Evolutionary conservation across 2,329 filamentous ascomycete species (phyloP).

Genomic region (Paecilomyces dactylethromorphus): DNA sequence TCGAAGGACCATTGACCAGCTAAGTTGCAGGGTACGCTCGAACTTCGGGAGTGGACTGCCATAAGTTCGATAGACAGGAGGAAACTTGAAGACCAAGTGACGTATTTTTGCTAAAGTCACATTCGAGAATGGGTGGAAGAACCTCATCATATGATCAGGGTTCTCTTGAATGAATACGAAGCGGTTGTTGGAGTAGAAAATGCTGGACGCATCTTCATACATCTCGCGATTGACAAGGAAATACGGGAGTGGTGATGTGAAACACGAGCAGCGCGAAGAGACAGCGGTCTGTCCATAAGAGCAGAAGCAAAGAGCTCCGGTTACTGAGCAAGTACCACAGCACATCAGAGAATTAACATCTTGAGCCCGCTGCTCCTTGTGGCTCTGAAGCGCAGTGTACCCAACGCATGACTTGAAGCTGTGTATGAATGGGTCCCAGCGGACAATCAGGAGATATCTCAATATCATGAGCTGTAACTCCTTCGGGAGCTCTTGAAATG

Average conservation of each 20-base stretch:
- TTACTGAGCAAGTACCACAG: slow-evolving; percentile 16
- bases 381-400: slow-evolving; percentile 10
- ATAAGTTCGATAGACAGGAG: slow-evolving; percentile 4
- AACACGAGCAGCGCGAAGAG: slow-evolving; percentile 18
- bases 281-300: slow-evolving; percentile 13
- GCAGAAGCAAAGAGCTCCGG: slow-evolving; percentile 16
- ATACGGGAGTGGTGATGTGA: slow-evolving; percentile 14
- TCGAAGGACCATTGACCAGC: slow-evolving; percentile 18
- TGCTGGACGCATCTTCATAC: slow-evolving; percentile 12
- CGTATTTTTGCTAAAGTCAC: slow-evolving; percentile 13
- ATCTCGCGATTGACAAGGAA: slow-evolving; percentile 18
- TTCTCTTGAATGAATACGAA: slow-evolving; percentile 18
- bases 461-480: slow-evolving; percentile 21
- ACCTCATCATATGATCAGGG: slow-evolving; percentile 14
- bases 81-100: slow-evolving; percentile 15
- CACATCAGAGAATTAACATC: slow-evolving; percentile 8
- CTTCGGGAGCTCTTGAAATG: slow-evolving; percentile 16
- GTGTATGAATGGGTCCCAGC: slow-evolving; percentile 9
- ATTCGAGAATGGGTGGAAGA: slow-evolving; percentile 12
- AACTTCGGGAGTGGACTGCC: slow-evolving; percentile 1
- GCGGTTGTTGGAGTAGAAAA: slow-evolving; percentile 15
- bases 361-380: slow-evolving; percentile 5
- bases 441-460: slow-evolving; percentile 10
- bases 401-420: slow-evolving; percentile 3
- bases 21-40: slow-evolving; percentile 8